phyloP scores from a whole-genome alignment of 1,139 yeast genomes.

The Williopsis jadinii region DNA sequence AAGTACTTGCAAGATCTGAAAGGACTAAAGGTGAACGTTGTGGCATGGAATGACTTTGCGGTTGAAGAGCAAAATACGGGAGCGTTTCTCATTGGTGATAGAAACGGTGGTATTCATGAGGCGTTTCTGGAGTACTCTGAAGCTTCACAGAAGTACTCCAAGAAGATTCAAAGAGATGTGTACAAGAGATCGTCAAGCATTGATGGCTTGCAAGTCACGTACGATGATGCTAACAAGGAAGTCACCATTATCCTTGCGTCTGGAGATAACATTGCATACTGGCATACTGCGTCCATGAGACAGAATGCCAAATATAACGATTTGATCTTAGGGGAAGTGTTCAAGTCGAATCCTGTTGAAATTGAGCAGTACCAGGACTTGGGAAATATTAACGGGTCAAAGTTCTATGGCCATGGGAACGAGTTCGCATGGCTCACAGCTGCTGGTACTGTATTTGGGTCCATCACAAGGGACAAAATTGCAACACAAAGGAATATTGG shows the following conservation, averaged over 20 bases:
- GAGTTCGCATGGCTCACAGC: conserved; percentile 40
- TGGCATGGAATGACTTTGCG: conserved; percentile 36
- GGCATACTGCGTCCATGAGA: conserved; percentile 24
- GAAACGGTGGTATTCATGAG: conserved; percentile 40
- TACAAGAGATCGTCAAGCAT: conserved; percentile 33
- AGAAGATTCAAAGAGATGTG: conserved; percentile 33
- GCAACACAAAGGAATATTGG: conserved; percentile 16
- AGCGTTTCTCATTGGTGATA: conserved; percentile 41
- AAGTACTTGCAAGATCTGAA: conserved; percentile 35
- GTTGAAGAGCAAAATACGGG: conserved; percentile 34
- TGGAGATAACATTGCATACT: conserved; percentile 34
- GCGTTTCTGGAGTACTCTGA: conserved; percentile 33
- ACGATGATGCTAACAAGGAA: conserved; percentile 12
- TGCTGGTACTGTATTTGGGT: conserved; percentile 38
- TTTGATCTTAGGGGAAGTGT: conserved; percentile 12
- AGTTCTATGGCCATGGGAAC: conserved; percentile 23
- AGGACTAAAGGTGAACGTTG: conserved; percentile 32
- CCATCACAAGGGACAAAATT: conserved; percentile 15
- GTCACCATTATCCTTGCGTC: conserved; percentile 29
- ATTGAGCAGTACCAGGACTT: conserved; percentile 29
- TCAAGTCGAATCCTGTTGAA: conserved; percentile 25
- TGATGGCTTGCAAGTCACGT: conserved; percentile 28
- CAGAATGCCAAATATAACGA: conserved; percentile 16
- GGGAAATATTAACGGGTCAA: conserved; percentile 25
- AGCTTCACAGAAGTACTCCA: conserved; percentile 32